Evolutionary conservation across 2,329 filamentous ascomycete species (phyloP).

Genomic region (Xylaria sp.): DNA sequence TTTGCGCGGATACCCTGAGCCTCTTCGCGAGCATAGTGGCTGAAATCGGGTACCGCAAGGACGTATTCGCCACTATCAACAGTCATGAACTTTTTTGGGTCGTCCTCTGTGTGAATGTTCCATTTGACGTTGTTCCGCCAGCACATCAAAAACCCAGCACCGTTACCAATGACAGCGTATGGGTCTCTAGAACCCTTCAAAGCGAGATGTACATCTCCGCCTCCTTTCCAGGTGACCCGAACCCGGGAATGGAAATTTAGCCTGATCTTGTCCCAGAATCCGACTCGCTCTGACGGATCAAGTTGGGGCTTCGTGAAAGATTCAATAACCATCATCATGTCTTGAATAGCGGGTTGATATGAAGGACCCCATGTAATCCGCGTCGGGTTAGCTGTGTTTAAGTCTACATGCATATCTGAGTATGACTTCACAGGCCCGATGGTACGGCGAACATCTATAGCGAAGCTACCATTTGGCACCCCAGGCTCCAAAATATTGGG

Average conservation of each 20-base stretch:
- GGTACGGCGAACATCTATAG: slow-evolving; percentile 87
- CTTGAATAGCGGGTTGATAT: slow-evolving; percentile 96
- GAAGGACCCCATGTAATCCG: slow-evolving; percentile 97
- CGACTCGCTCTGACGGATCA: slow-evolving; percentile 91
- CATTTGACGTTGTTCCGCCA: slow-evolving; percentile 95
- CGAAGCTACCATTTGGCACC: slow-evolving; percentile 72
- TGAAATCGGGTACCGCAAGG: slow-evolving; percentile 92
- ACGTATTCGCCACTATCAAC: slow-evolving; percentile 97
- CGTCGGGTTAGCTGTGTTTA: slow-evolving; percentile 92
- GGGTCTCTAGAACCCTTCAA: slow-evolving; percentile 93
- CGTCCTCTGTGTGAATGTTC: slow-evolving; percentile 83
- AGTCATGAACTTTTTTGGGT: slow-evolving; percentile 93
- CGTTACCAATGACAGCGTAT: slow-evolving; percentile 90
- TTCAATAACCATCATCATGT: slow-evolving; percentile 99
- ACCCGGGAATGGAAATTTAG: slow-evolving; percentile 93
- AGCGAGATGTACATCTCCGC: slow-evolving; percentile 93
- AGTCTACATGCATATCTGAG: slow-evolving; percentile 89
- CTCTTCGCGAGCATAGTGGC: slow-evolving; percentile 81
- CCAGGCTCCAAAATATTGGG: slow-evolving; percentile 68
- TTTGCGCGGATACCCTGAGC: slow-evolving; percentile 61
- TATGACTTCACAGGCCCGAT: slow-evolving; percentile 97
- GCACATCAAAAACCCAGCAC: slow-evolving; percentile 97
- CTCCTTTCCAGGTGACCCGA: slow-evolving; percentile 89
- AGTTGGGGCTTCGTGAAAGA: slow-evolving; percentile 96
- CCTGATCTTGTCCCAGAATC: slow-evolving; percentile 99